A percentile compares a stretch with the other conserved stretches of the same genome.
Evolutionary conservation across 1,284 basidiomycete species (phyloP).

Genomic region (Boletus calvinii): DNA sequence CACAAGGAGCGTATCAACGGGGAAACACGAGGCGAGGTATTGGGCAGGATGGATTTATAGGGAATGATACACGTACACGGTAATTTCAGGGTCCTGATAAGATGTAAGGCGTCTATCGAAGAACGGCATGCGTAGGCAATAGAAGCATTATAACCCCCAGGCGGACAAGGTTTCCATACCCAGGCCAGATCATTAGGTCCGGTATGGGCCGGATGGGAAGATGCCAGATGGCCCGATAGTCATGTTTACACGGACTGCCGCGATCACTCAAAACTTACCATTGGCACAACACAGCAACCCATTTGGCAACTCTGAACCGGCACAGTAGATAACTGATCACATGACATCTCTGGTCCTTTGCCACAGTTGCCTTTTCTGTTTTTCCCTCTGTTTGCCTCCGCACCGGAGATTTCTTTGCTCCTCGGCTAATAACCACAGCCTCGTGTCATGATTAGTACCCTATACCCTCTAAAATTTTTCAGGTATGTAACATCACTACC

Average conservation of each 20-base stretch:
- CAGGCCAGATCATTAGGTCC: conserved; percentile 20
- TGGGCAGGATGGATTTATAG: conserved; percentile 33
- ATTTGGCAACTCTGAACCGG: conserved; percentile 24
- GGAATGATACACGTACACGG: conserved; percentile 36
- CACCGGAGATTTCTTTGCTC: conserved; percentile 16
- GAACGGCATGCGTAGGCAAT: conserved; percentile 33
- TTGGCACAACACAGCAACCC: neutral
- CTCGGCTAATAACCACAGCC: conserved; percentile 26
- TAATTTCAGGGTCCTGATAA: conserved; percentile 37
- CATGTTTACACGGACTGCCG: conserved; percentile 15
- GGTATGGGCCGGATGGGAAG: conserved; percentile 21
- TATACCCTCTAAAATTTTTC: conserved; percentile 13
- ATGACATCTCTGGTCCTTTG: conserved; percentile 10
- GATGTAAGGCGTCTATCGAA: conserved; percentile 35
- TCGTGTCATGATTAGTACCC: conserved; percentile 19
- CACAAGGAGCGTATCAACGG: conserved; percentile 25
- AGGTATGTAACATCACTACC: conserved; percentile 5
- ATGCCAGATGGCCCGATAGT: conserved; percentile 9
- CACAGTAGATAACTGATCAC: conserved; percentile 9
- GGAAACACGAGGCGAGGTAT: conserved; percentile 28
- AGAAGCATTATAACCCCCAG: conserved; percentile 26
- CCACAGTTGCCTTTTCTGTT: conserved; percentile 16
- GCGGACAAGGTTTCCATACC: conserved; percentile 29
- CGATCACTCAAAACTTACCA: conserved; percentile 16
- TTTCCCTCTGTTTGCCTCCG: conserved; percentile 19